Evolutionary conservation across 768 basidiomycete species (phyloP), one percentile per base, ranked within the genome.

Genomic region (Russula sp.): DNA sequence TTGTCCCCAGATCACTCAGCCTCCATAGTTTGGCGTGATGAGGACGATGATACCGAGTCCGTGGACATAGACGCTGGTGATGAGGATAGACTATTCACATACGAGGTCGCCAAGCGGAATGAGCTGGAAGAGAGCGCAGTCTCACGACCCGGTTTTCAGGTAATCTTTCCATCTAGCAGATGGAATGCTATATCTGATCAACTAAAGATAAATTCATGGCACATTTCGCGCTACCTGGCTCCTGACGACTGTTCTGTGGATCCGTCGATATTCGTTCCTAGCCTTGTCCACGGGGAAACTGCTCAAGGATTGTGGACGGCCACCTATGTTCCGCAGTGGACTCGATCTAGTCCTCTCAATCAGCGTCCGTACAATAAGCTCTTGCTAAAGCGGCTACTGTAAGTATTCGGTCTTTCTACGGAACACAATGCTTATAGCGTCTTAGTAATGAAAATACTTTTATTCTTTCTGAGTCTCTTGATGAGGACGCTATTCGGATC

Each of bases 41-140:
- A 75, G 0, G 50, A 73, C 9, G 62, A 66, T 2, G 57, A 69
- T 34, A 60, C 63, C 16, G 58, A 60, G 0, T 64, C 69, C n/a
- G 34, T 70, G 8, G 77, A 75, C 1, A 70, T 77, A 7, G 77
- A 76, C 0, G 72, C 79, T 7, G 76, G 77, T 10, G 74, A 75
- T 13, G 71, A 69, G 2, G 81, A 81, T 39, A 73, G 83, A 9
- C 69, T 85, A 58, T 81, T 79, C 66, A 76, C 75, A 0, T 85
- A 82, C 57, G 77, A 80, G 48, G 83, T 85, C 0, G 69, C 75
- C 0, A 81, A 84, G 68, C 82, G 78, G 7, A 76, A 76, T 18
- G 81, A 83, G 50, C 79, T 83, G 63, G 81, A 82, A 56, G 83
- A 83, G 65, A 73, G 74, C 5, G 80, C 82, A 2, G 68, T 70